Evolutionary conservation across 257 asterid genomes (phyloP).

Genomic region (Solanum etuberosum): DNA sequence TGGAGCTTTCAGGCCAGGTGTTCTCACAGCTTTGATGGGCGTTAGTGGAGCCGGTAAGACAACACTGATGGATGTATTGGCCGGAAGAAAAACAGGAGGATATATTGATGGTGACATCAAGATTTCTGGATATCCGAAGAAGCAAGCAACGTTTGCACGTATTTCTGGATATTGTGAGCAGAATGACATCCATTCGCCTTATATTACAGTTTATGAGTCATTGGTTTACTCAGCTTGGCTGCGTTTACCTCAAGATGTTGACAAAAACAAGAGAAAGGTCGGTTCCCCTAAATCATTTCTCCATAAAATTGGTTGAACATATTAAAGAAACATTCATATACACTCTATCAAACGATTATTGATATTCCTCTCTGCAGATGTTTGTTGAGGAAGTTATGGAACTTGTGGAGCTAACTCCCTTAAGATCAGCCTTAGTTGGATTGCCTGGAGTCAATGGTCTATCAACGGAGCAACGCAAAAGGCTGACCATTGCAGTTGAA

Average conservation of each 20-base stretch:
- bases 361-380: conserved; percentile 17
- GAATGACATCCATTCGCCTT: conserved; percentile 59
- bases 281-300: neutral
- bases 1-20: conserved; percentile 58
- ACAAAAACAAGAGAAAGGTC: conserved; percentile 36
- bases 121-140: conserved; percentile 53
- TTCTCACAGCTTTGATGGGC: conserved; percentile 64
- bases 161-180: conserved; percentile 67
- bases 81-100: conserved; percentile 67
- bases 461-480: conserved; percentile 60
- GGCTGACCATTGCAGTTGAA: conserved; percentile 65
- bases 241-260: conserved; percentile 38
- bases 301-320: neutral
- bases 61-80: conserved; percentile 62
- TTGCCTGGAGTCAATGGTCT: conserved; percentile 54
- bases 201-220: conserved; percentile 50
- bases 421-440: conserved; percentile 50
- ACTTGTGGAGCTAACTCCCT: conserved; percentile 39
- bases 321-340: neutral
- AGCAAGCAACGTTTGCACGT: conserved; percentile 58
- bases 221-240: conserved; percentile 60
- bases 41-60: conserved; percentile 79
- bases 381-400: conserved; percentile 53
- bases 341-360: no score
- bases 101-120: conserved; percentile 43